Evolutionary conservation across 495 filamentous ascomycete species (phyloP), one percentile per base, ranked within the genome.

Genomic region (Cetradonia linearis): DNA sequence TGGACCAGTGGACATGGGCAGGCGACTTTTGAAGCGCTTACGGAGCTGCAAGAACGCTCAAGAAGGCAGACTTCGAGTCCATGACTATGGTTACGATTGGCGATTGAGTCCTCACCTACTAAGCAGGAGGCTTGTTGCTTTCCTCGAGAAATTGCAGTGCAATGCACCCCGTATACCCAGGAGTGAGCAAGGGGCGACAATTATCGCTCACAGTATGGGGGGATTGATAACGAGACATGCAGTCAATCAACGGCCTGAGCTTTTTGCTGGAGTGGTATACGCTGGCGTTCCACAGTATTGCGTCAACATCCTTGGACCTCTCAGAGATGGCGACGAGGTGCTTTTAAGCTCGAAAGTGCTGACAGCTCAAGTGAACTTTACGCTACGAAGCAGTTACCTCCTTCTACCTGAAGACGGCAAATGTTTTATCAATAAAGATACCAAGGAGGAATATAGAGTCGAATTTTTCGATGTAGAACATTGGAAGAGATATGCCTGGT

Each of bases 41-140:
- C 77, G 81, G 59, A 83, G 85, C 37, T 87, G 81, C 58, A 82
- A 87, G 42, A 93, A 92, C 62, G 82, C 83, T 3, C 71, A 78
- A 42, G 78, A 77, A 16, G 88, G 88, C 28, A 85, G 79, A 60
- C 74, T 96, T 1, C 78, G 90, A 42, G 82, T 96, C 3, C 86
- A 87, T 71, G 85, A 96, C 63, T 98, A 93, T 66, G 91, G 93
- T 34, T 98, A 95, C 68, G 92, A 98, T 70, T 98, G 92, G 92
- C 82, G 93, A 33, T 74, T 98, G 57, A 89, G 87, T 61, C 93
- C 93, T 2, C 80, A 87, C 66, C 72, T 92, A 1, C 78, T 94
- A 3, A 89, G 86, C 1, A 73, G 76, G 11, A 79, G 80, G 54
- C 72, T 98, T 7, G 80, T 86, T 31, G 68, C 76, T 34, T 96